Base-by-base conservation (phyloP, 148 eudicot species). In the Chenopodium quinoa region DNA sequence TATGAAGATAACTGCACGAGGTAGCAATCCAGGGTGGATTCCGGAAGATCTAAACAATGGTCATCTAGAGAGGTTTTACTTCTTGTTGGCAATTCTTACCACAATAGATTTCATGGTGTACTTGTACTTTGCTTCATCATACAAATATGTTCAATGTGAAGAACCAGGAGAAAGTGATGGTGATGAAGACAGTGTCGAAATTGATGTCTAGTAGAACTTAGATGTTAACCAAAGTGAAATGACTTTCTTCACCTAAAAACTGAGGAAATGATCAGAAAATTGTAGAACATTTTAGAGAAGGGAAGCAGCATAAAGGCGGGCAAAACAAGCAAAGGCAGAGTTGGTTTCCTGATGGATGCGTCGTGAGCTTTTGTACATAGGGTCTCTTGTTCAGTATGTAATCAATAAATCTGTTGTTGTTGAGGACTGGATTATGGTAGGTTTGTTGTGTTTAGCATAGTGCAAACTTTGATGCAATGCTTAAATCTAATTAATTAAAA, bases 21-120 rank as follows among this genome's bases (percentile, higher is more conserved):
- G 86, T 65, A 34, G 71, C 20, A 84, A 86, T 91, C 89, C 88
- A 0, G 97, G 97, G 40, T 92, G 94, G 97, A 91, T 91, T 25
- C 92, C 97, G 0, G 88, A 89, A 60, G 89, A 92, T 77, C 90
- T 92, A 5, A 90, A 92, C 67, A 79, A 79, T 82, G 97, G 94
- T 20, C 97, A 90, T 54, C 58, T 92, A 50, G 97, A 90, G 58
- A 82, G 84, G 74, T 91, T 92, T 78, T 92, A 66, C 76, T 91
- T 87, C 86, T 85, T 92, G 0, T 75, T 92, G 50, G 94, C 94
- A 7, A 84, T 75, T 62, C 77, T 92, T 52, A 85, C 92, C 3
- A 64, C 82, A 4, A 66, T 85, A 3, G 97, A 92, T 84, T 82
- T 92, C 19, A 29, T 83, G 58, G 89, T 89, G 0, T 92, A 91